A percentile compares a stretch with the other conserved stretches of the same genome.
Evolutionary conservation across 208 protist genomes (phyloP).

Genomic region (Acanthamoeba healyi): DNA sequence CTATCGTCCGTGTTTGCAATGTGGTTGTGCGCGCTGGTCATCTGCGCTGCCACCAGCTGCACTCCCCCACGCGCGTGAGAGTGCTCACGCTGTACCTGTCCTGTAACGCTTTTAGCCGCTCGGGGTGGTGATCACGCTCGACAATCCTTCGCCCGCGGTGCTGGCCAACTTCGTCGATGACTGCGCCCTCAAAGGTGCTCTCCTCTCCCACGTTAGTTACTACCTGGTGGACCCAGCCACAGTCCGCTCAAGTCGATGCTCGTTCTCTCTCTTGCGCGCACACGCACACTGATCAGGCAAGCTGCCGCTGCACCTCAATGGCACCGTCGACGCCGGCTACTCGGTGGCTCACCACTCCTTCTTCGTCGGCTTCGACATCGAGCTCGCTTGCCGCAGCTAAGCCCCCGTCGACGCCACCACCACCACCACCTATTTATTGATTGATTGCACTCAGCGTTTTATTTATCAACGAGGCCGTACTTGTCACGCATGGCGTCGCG

Average conservation of each 20-base stretch:
- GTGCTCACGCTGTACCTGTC: no score
- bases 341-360: background rate
- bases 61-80: no score
- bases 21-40: no score
- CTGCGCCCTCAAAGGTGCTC: background rate
- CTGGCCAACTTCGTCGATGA: background rate
- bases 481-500: slow-evolving; percentile 27
- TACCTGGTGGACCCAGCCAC: no score
- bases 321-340: background rate
- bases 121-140: background rate
- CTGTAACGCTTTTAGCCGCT: no score
- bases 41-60: no score
- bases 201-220: background rate
- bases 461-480: background rate
- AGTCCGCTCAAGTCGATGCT: no score
- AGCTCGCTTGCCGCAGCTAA: background rate
- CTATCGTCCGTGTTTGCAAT: no score
- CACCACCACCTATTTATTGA: background rate
- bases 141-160: background rate
- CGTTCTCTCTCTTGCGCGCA: no score
- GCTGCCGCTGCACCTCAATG: background rate
- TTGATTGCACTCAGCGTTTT: no score
- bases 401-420: no score
- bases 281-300: no score
- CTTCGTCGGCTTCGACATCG: background rate